These are phyloP conservation scores for Musa schizocarpa DNA, from an alignment of 176 grass and related monocot species.

Conservation along the genomic window DNA sequence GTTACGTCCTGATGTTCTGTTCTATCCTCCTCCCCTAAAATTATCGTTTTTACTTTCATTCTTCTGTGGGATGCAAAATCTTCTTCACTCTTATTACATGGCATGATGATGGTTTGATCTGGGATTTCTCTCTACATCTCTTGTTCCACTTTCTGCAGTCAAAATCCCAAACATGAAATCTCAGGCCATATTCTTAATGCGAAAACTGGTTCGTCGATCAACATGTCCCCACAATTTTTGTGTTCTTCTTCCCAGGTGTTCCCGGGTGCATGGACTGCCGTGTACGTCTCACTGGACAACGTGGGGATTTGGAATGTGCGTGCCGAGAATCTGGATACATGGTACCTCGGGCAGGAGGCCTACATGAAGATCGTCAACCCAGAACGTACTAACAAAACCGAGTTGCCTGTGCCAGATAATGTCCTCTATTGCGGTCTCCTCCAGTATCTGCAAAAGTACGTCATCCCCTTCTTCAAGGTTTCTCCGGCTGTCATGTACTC, in stretches of 20 bases:
- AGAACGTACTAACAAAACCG: conserved; percentile 58
- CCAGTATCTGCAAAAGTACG: conserved; percentile 71
- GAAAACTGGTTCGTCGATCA: too few species aligned
- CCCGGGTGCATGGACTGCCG: conserved; percentile 92
- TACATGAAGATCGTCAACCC: conserved; percentile 70
- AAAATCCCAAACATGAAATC: too few species aligned
- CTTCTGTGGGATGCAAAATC: too few species aligned
- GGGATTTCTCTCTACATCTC: too few species aligned
- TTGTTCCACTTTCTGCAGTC: too few species aligned
- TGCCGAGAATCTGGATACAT: conserved; percentile 68
- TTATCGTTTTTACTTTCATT: too few species aligned
- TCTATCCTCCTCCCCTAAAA: too few species aligned
- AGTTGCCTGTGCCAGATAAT: conserved; percentile 56
- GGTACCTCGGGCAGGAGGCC: conserved; percentile 88
- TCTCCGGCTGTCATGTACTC: background rate
- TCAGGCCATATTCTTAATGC: background rate
- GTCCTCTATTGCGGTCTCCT: conserved; percentile 78
- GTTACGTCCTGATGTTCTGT: too few species aligned
- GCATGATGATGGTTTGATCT: too few species aligned
- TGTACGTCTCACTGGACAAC: conserved; percentile 72
- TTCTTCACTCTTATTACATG: too few species aligned
- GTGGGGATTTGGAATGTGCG: conserved; percentile 89
- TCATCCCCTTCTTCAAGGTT: too few species aligned
- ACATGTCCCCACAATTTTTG: too few species aligned
- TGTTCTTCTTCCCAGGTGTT: conserved; percentile 45